Conservation (phyloP, 2,329 filamentous ascomycete species). For the Lachnellula suecica region DNA sequence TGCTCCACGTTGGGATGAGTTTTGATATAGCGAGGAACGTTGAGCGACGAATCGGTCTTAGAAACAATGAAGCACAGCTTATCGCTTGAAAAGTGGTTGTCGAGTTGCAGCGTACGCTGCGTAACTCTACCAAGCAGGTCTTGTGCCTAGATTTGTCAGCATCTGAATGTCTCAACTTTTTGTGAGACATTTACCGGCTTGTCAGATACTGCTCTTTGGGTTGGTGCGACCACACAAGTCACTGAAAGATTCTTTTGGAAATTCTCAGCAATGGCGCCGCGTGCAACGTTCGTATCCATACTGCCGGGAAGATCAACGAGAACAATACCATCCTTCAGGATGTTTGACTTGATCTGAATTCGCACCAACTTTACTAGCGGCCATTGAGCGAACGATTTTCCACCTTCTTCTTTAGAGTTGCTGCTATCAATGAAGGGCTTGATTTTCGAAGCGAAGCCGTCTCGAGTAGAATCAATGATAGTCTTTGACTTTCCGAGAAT, state of each 20-base stretch:
- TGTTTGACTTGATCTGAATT: slow-evolving; percentile 7
- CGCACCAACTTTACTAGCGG: slow-evolving; percentile 20
- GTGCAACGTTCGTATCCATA: slow-evolving; percentile 19
- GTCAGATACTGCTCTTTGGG: slow-evolving; percentile 12
- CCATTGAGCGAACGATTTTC: slow-evolving; percentile 8
- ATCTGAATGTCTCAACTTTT: no score
- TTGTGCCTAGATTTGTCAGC: slow-evolving; percentile 15
- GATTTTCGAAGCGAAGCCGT: slow-evolving; percentile 10
- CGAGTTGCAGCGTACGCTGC: slow-evolving; percentile 17
- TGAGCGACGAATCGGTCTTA: slow-evolving; percentile 16
- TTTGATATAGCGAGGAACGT: slow-evolving; percentile 6
- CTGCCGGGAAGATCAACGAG: slow-evolving; percentile 24
- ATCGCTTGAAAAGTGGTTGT: slow-evolving; percentile 14
- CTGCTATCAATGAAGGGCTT: slow-evolving; percentile 16
- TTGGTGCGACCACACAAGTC: slow-evolving; percentile 16
- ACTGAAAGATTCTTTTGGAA: slow-evolving; percentile 19
- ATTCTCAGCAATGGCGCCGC: slow-evolving; percentile 12
- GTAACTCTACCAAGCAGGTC: slow-evolving; percentile 15
- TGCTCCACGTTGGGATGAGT: slow-evolving; percentile 6
- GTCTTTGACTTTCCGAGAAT: slow-evolving; percentile 10
- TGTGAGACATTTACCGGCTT: slow-evolving; percentile 5
- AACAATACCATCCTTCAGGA: slow-evolving; percentile 17
- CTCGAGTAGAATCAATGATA: background rate
- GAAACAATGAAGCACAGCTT: slow-evolving; percentile 19
- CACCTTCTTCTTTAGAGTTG: background rate